Base-by-base conservation (phyloP, 2,329 filamentous ascomycete genomes). In the Pseudodiploospora longispora region DNA sequence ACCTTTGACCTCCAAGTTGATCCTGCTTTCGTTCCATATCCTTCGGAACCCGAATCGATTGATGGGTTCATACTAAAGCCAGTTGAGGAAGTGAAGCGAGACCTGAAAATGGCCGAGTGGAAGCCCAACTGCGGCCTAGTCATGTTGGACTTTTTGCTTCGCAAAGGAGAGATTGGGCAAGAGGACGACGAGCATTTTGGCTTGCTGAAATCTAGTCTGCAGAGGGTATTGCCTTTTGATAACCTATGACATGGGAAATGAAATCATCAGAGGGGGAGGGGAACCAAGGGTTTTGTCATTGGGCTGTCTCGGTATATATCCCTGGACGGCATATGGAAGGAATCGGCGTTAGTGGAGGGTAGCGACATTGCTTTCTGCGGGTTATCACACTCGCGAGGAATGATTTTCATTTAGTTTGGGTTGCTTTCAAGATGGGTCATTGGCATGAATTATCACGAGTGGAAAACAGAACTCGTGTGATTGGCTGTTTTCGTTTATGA, bases 61-160 rank as follows among this genome's bases (percentile, higher is more conserved):
- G 56, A 56, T 8, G 49, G 47, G 2, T 64, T 66, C 43, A 41
- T 55, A 27, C 36, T 55, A 10, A 55, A 57, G 38, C 43, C 53
- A 2, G 51, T 64, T 8, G 52, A 58, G 3, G 51, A 63, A 27
- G 57, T 66, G 31, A 59, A 57, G 52, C 36, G 44, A 27, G 51
- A 54, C 27, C 50, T 66, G 38, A 47, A 50, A 12, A 43, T 43
- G 5, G 42, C 49, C 6, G 43, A 43, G 29, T 67, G 64, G 64
- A 67, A 67, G 52, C 62, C 63, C n/a, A 66, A 65, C 41, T 64
- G 61, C 38, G 64, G 56, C n/a, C 49, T 66, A 5, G 62, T 64
- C n/a, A 65, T 65, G 59, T 50, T 67, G 27, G 61, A 65, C 37
- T 67, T 65, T 40, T 45, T 67, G 34, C 44, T 61, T 9, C 58